Conservation (phyloP, 345 rosid species). For the Hypericum perforatum region DNA sequence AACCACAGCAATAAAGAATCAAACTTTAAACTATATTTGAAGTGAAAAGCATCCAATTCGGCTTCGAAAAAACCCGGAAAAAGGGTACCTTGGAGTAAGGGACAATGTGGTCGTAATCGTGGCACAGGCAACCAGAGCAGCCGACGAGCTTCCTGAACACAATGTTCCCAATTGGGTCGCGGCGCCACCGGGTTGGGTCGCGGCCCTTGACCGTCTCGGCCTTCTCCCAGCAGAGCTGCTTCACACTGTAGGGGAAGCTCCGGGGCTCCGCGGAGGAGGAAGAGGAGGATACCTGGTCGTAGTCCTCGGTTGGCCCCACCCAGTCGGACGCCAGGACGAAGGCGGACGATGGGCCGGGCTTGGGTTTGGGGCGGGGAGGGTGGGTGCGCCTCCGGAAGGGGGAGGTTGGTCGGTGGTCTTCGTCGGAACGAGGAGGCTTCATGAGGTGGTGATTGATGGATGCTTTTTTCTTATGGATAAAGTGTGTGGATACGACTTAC, state of each 20-base stretch:
- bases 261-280: slow-evolving; percentile 50
- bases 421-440: no score
- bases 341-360: no score
- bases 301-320: slow-evolving; percentile 14
- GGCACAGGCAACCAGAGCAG: slow-evolving; percentile 94
- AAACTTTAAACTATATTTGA: no score
- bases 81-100: slow-evolving; percentile 82
- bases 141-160: slow-evolving; percentile 89
- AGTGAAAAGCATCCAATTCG: background rate
- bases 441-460: no score
- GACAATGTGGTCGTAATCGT: slow-evolving; percentile 85
- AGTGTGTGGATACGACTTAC: no score
- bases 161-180: slow-evolving; percentile 70
- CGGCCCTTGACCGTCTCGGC: slow-evolving; percentile 83
- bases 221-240: slow-evolving; percentile 95
- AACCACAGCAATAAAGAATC: no score
- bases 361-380: no score
- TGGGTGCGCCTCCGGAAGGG: no score
- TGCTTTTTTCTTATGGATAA: no score
- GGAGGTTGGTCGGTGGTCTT: no score
- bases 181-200: slow-evolving; percentile 80
- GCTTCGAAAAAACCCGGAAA: background rate
- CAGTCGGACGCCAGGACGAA: no score
- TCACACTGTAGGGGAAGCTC: slow-evolving; percentile 74
- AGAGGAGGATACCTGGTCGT: slow-evolving; percentile 17